phyloP scores from a whole-genome alignment of 2,329 filamentous ascomycete genomes.

The Zasmidium citrigriseum region DNA sequence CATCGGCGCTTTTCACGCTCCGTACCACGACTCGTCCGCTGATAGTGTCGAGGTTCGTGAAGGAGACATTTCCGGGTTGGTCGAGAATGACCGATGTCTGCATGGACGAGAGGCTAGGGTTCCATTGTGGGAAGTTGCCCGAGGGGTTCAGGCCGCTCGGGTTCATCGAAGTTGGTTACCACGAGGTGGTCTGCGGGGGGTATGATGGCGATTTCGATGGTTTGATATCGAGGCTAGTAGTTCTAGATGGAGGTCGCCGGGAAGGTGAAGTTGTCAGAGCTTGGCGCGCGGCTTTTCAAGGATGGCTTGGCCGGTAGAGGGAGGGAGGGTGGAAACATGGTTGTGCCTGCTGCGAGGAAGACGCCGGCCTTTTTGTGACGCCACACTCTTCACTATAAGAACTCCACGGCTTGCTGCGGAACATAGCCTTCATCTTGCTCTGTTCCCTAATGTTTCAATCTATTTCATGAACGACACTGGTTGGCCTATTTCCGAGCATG shows the following conservation, averaged over 20 bases:
- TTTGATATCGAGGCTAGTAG: not conserved
- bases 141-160: not conserved
- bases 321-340: not conserved
- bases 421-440: not conserved
- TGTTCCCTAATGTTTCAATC: not conserved
- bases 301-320: not conserved
- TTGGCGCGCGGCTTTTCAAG: not conserved
- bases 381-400: not conserved
- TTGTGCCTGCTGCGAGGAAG: not conserved
- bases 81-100: slow-evolving; percentile 35
- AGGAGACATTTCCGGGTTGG: slow-evolving; percentile 30
- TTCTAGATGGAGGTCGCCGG: too few species aligned
- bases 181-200: too few species aligned
- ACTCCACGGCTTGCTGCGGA: not conserved
- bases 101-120: not conserved
- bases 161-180: too few species aligned
- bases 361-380: not conserved
- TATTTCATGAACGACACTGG: not conserved
- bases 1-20: slow-evolving; percentile 45
- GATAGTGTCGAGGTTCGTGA: slow-evolving; percentile 75
- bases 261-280: not conserved
- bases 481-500: not conserved
- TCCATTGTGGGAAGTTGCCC: not conserved
- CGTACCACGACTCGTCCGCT: slow-evolving; percentile 56
- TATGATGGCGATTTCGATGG: not conserved